Evolutionary conservation across 1,284 basidiomycete species (phyloP), one percentile per base, ranked within the genome.

Genomic region (Clitocybe nebularis): DNA sequence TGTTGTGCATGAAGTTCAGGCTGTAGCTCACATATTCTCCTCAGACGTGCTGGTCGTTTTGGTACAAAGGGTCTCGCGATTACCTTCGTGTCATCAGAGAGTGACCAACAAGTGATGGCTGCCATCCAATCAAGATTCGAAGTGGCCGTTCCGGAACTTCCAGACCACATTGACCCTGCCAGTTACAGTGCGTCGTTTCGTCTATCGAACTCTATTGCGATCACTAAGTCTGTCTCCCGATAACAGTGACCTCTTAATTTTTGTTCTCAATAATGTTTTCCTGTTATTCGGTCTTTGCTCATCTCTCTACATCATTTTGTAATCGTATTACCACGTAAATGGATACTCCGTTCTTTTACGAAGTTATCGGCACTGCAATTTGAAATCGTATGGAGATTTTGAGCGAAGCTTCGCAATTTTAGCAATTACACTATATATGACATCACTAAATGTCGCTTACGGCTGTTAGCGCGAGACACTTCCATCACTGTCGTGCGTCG

Each of bases 31-130:
- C 30, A 17, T 41, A 13, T 44, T 37, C 40, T 16, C 20, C 4
- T 10, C 52, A 88, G 86, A 55, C 94, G 96, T 77, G 96, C 96
- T 52, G 96, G 96, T 55, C 91, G 96, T 56, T 99, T 99, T 68
- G 96, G 96, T 53, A 99, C 96, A 34, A 99, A 99, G 70, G 96
- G 96, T 79, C 81, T 99, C 28, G 94, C 94, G n/a, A 93, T 99
- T 65, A 95, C 93, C 7, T 99, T 96, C 63, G 91, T 97, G 36
- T 84, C 93, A 3, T 89, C 84, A 20, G 94, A 97, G 41, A 81
- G 76, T 49, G 96, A 99, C 62, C 83, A 90, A 61, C 88, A 92
- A 67, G 94, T 99, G 48, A 88, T 99, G 82, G 76, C 83, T 41
- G 77, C 86, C 17, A 95, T 96, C 53, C 93, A 96, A 65, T 81